Percentiles rank a stretch among this genome's conserved stretches.
Evolutionary conservation across 805 yeast genomes (phyloP).

Genomic region (Saccharomycopsis lassenensis): DNA sequence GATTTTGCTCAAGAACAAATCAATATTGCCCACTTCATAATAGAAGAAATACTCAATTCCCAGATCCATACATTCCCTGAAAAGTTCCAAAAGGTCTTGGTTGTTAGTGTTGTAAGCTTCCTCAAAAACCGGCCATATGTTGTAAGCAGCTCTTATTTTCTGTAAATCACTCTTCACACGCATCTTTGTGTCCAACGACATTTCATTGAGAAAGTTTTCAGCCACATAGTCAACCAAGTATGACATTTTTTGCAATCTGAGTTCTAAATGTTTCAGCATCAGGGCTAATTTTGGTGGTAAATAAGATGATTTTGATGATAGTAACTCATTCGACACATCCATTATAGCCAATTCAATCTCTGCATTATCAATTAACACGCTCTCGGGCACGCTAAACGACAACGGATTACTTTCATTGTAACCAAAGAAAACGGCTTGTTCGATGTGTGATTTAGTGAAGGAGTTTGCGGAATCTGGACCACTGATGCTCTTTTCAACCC

Average conservation of each 20-base stretch:
- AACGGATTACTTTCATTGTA: constrained; percentile 33
- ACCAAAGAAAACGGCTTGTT: constrained; percentile 70
- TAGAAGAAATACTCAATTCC: constrained; percentile 14
- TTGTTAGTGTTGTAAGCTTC: background rate
- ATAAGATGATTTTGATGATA: constrained; percentile 44
- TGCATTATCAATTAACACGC: constrained; percentile 32
- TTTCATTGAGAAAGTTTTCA: constrained; percentile 32
- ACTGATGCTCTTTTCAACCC: constrained; percentile 38
- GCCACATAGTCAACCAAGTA: constrained; percentile 36
- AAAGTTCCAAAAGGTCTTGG: constrained; percentile 4
- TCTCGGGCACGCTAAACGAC: constrained; percentile 35
- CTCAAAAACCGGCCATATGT: constrained; percentile 25
- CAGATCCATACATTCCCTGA: constrained; percentile 3
- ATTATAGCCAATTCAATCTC: constrained; percentile 43
- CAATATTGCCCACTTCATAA: constrained; percentile 7
- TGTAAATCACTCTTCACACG: constrained; percentile 30
- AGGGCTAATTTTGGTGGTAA: constrained; percentile 44
- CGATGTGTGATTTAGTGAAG: constrained; percentile 61
- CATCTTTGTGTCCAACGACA: constrained; percentile 30
- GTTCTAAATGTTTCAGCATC: constrained; percentile 37
- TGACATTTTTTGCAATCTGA: constrained; percentile 35
- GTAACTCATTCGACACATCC: constrained; percentile 43
- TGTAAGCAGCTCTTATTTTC: constrained; percentile 36
- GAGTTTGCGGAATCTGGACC: constrained; percentile 20
- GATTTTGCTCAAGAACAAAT: constrained; percentile 5